These are phyloP conservation scores for Globisporangium irregulare DNA, from an alignment of 352 stramenopile genomes.

Conservation along the genomic window DNA sequence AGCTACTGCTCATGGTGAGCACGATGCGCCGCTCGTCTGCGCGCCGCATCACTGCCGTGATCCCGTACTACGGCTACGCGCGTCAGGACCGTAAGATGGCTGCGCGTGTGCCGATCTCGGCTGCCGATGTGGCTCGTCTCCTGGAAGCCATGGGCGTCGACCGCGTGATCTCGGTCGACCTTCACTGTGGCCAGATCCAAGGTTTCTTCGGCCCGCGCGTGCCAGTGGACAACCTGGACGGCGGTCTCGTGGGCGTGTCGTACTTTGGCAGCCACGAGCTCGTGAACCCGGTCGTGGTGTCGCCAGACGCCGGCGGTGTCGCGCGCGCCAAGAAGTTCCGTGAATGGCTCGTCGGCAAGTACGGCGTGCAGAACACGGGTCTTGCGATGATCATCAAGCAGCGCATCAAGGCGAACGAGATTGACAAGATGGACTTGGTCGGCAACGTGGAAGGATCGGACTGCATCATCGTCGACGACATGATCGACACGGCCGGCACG, in stretches of 20 bases:
- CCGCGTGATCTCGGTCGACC: slow-evolving; percentile 84
- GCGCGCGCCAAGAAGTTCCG: slow-evolving; percentile 99
- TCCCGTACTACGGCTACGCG: slow-evolving; percentile 95
- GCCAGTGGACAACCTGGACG: slow-evolving; percentile 99
- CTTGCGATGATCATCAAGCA: slow-evolving; percentile 99
- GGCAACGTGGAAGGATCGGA: slow-evolving; percentile 98
- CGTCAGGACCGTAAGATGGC: slow-evolving; percentile 90
- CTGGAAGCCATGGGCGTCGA: slow-evolving; percentile 88
- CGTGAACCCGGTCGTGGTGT: slow-evolving; percentile 99
- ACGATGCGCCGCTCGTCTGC: slow-evolving; percentile 97
- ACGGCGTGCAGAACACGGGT: slow-evolving; percentile 96
- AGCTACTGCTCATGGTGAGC: slow-evolving; percentile 97
- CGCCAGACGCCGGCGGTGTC: slow-evolving; percentile 98
- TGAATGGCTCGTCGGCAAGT: slow-evolving; percentile 97
- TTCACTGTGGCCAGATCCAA: slow-evolving; percentile 90
- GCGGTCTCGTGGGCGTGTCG: slow-evolving; percentile 92
- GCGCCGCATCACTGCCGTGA: slow-evolving; percentile 98
- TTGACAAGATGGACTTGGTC: slow-evolving; percentile 99
- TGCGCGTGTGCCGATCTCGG: slow-evolving; percentile 97
- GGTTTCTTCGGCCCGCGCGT: slow-evolving; percentile 99
- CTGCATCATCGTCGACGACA: slow-evolving; percentile 99
- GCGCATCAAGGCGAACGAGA: slow-evolving; percentile 95
- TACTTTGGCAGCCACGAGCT: slow-evolving; percentile 97
- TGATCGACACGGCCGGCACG: slow-evolving; percentile 99
- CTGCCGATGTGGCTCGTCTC: slow-evolving; percentile 80